Conservation (phyloP, 2,329 filamentous ascomycete species). For the Teratosphaeria pseudoeucalypti region DNA sequence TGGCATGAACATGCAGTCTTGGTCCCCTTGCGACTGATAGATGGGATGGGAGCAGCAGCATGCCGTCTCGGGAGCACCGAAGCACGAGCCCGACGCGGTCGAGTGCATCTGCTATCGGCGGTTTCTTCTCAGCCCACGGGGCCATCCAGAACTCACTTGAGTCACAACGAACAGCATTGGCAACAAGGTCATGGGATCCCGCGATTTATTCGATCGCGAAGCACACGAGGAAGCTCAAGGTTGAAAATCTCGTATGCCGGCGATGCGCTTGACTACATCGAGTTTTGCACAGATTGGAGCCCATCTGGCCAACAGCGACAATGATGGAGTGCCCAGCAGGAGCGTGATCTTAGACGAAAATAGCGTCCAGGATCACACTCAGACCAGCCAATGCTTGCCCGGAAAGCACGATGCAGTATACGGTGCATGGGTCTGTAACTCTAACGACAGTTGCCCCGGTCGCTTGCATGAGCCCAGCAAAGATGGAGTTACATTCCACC, state of each 20-base stretch:
- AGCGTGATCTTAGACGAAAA: background rate
- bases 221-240: background rate
- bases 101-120: too few relatives aligned
- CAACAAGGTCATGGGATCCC: background rate
- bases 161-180: background rate
- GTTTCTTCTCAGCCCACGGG: background rate
- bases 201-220: background rate
- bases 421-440: too few relatives aligned
- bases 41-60: background rate
- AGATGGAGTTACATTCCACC: background rate
- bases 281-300: background rate
- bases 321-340: background rate
- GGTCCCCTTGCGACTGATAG: too few relatives aligned
- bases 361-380: background rate
- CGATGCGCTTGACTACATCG: background rate
- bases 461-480: background rate
- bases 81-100: background rate
- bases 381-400: background rate
- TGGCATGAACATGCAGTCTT: background rate
- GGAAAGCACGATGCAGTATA: too few relatives aligned
- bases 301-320: background rate
- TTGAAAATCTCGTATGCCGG: background rate
- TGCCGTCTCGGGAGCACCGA: background rate
- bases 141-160: background rate
- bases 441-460: too few relatives aligned